These are phyloP conservation scores for Tolypocladium sp. DNA, from an alignment of 2,329 filamentous ascomycete genomes.

Conservation along the genomic window DNA sequence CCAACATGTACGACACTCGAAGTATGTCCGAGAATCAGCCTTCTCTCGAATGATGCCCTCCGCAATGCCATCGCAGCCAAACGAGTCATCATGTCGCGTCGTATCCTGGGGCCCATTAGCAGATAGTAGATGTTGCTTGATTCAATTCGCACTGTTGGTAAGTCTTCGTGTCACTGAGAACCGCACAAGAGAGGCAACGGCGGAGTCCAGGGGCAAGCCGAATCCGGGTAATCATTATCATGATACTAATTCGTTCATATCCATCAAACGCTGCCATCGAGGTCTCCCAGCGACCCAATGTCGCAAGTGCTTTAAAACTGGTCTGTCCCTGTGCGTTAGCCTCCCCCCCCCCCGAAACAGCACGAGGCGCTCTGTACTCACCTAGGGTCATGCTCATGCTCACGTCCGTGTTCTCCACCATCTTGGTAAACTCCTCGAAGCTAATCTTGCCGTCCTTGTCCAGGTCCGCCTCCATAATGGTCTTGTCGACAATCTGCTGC, in stretches of 20 bases:
- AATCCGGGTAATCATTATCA: slow-evolving; percentile 15
- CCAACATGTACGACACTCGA: background rate
- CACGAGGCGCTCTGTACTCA: slow-evolving; percentile 25
- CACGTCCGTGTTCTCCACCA: slow-evolving; percentile 90
- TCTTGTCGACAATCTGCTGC: slow-evolving; percentile 99
- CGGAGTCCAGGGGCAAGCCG: background rate
- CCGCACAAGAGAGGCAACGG: background rate
- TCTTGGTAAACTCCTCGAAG: slow-evolving; percentile 97
- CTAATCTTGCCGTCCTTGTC: slow-evolving; percentile 97
- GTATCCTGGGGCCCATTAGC: background rate
- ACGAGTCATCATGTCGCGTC: too few relatives aligned
- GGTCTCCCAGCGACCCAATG: slow-evolving; percentile 9
- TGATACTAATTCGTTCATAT: slow-evolving; percentile 11
- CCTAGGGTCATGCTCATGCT: slow-evolving; percentile 68
- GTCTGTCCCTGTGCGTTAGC: slow-evolving; percentile 8
- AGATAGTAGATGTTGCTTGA: background rate
- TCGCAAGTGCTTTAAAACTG: slow-evolving; percentile 9
- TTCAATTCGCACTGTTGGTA: background rate
- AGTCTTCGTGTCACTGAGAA: background rate
- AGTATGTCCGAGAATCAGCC: background rate
- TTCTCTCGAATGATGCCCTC: background rate
- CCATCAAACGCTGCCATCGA: slow-evolving; percentile 4
- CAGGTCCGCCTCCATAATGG: slow-evolving; percentile 97
- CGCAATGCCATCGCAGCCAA: background rate
- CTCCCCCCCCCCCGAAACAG: background rate